phyloP scores from a whole-genome alignment of 352 stramenopile species.

The Vaucheria bursata region DNA sequence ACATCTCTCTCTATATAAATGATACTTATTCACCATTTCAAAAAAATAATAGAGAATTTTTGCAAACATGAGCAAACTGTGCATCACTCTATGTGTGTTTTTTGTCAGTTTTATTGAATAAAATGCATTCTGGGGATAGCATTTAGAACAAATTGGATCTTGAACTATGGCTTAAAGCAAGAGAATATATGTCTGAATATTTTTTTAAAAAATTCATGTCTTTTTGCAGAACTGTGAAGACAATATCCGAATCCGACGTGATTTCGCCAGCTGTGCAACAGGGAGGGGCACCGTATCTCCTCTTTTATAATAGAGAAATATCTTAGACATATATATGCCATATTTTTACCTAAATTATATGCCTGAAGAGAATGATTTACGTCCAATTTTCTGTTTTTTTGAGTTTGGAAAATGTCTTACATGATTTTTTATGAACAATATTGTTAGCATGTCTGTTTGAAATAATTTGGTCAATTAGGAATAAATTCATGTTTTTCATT shows the following conservation, averaged over 20 bases:
- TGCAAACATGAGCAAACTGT: too few relatives aligned
- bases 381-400: too few relatives aligned
- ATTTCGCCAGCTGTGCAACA: neutral
- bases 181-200: neutral
- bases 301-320: neutral
- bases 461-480: too few relatives aligned
- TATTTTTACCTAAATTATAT: too few relatives aligned
- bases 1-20: too few relatives aligned
- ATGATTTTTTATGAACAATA: too few relatives aligned
- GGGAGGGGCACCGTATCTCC: neutral
- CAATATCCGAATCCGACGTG: neutral
- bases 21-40: neutral
- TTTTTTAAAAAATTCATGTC: neutral
- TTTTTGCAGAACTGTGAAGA: neutral
- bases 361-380: too few relatives aligned
- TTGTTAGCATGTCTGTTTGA: too few relatives aligned
- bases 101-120: neutral
- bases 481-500: too few relatives aligned
- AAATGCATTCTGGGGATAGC: neutral
- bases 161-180: neutral
- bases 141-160: neutral
- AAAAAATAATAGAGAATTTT: neutral
- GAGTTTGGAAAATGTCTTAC: too few relatives aligned
- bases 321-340: too few relatives aligned
- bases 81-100: neutral